Conservation (phyloP, 768 basidiomycete genomes). For the Piloderma croceum region DNA sequence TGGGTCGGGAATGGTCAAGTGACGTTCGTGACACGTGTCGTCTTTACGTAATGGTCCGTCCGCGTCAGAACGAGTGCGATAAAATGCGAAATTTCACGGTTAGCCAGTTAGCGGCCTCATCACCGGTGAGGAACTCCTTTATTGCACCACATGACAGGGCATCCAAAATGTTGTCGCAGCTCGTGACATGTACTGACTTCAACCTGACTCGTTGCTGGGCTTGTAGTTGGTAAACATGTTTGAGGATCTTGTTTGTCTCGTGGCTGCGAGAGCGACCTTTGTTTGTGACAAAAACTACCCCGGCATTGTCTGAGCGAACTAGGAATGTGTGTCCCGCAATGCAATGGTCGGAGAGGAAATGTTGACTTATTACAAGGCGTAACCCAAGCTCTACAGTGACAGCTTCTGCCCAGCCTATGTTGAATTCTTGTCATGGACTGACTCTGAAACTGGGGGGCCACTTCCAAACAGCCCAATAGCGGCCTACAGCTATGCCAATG, state of each 20-base stretch:
- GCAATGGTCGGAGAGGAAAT: constrained; percentile 5
- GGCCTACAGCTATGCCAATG: constrained; percentile 25
- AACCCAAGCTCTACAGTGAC: constrained; percentile 33
- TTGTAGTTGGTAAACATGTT: constrained; percentile 18
- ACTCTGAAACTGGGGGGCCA: constrained; percentile 22
- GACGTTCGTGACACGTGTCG: too few relatives aligned
- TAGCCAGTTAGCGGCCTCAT: constrained; percentile 13
- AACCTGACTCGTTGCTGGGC: constrained; percentile 11
- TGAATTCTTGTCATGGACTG: constrained; percentile 19
- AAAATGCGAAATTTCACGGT: too few relatives aligned
- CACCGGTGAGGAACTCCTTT: constrained; percentile 12
- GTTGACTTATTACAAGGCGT: constrained; percentile 3
- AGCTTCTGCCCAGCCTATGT: constrained; percentile 38
- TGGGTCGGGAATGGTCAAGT: too few relatives aligned
- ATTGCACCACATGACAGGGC: constrained; percentile 27
- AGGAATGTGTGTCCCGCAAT: constrained; percentile 28
- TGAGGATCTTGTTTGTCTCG: too few relatives aligned
- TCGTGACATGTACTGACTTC: constrained; percentile 14
- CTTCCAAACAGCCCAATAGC: constrained; percentile 24
- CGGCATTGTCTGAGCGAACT: too few relatives aligned
- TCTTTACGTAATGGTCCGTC: too few relatives aligned
- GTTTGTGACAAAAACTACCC: constrained; percentile 25
- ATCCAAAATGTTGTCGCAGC: constrained; percentile 25
- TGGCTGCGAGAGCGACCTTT: constrained; percentile 26
- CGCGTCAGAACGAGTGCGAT: too few relatives aligned